phyloP scores from a whole-genome alignment of 352 stramenopile genomes.

The Phytophthora sp. region DNA sequence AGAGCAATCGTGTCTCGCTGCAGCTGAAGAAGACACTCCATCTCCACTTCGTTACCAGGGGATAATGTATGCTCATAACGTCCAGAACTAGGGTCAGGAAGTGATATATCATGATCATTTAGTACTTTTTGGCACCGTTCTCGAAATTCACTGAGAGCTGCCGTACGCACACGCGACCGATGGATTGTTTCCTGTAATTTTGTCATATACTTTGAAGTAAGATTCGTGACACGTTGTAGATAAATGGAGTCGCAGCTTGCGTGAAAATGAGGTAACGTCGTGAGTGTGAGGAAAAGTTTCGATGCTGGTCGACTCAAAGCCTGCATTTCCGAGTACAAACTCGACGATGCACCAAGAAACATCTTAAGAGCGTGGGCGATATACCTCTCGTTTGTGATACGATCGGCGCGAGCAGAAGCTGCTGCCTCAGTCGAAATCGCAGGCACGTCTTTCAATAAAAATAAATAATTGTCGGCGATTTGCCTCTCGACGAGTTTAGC shows the following conservation, averaged over 20 bases:
- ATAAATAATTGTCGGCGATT: conserved; percentile 44
- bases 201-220: conserved; percentile 42
- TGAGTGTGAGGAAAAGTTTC: conserved; percentile 49
- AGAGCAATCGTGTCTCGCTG: conserved; percentile 41
- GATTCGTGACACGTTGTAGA: conserved; percentile 46
- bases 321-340: conserved; percentile 39
- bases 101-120: not conserved
- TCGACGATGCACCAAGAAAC: conserved; percentile 42
- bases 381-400: conserved; percentile 57
- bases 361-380: conserved; percentile 42
- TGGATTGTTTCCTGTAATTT: conserved; percentile 46
- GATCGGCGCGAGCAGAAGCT: not conserved
- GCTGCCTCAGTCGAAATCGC: too few species aligned
- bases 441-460: conserved; percentile 13
- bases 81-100: not conserved
- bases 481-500: conserved; percentile 31
- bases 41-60: conserved; percentile 47
- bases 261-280: conserved; percentile 47
- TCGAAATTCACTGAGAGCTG: conserved; percentile 37
- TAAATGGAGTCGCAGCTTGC: conserved; percentile 58
- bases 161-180: conserved; percentile 46
- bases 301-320: conserved; percentile 33
- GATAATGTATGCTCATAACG: conserved; percentile 25
- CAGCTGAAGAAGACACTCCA: conserved; percentile 46
- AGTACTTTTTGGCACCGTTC: conserved; percentile 37